Conservation (phyloP, 805 yeast species). For the Ogataea chonburiensis region DNA sequence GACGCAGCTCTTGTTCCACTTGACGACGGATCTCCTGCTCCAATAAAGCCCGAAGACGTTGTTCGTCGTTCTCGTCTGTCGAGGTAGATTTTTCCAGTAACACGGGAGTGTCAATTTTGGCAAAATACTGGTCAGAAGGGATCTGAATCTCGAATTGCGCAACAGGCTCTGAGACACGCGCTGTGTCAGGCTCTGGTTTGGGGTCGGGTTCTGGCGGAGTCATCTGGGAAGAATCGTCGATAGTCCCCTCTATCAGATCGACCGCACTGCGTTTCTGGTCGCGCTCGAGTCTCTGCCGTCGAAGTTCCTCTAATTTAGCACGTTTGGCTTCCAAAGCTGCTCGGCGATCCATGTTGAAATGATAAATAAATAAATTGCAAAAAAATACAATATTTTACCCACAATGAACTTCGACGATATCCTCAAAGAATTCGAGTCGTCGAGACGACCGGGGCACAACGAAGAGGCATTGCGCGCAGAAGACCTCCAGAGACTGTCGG, state of each 20-base stretch:
- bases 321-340: constrained; percentile 48
- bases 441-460: constrained; percentile 26
- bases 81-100: constrained; percentile 6
- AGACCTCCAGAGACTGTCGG: constrained; percentile 47
- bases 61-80: constrained; percentile 13
- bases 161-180: too few species aligned
- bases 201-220: too few species aligned
- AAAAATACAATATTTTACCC: constrained; percentile 2
- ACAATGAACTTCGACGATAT: constrained; percentile 67
- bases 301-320: constrained; percentile 49
- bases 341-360: constrained; percentile 27
- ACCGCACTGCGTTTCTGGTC: too few species aligned
- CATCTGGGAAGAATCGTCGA: too few species aligned
- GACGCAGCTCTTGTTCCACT: constrained; percentile 13
- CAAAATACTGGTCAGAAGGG: too few species aligned
- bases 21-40: constrained; percentile 15
- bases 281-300: constrained; percentile 43
- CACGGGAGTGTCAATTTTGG: too few species aligned
- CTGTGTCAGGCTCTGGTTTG: too few species aligned
- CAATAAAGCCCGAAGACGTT: constrained; percentile 10
- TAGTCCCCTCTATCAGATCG: too few species aligned
- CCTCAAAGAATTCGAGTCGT: constrained; percentile 58
- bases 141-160: too few species aligned
- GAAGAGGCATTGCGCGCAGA: constrained; percentile 28
- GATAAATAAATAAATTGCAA: constrained; percentile 3